Evolutionary conservation across 495 filamentous ascomycete genomes (phyloP).

Genomic region (Oidiodendron maius): DNA sequence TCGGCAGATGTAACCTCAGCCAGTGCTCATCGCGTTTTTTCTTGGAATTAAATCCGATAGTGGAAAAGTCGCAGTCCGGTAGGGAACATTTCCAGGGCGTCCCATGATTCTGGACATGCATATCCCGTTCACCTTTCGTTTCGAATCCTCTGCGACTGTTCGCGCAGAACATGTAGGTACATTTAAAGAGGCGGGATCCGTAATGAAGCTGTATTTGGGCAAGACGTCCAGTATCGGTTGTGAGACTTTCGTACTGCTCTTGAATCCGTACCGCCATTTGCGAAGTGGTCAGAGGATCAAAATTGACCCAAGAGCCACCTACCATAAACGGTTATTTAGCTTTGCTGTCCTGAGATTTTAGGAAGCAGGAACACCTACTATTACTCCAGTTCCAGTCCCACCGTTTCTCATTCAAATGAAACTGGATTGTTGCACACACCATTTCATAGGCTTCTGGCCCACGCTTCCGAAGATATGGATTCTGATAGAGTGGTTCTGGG

Average conservation of each 20-base stretch:
- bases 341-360: too few relatives aligned
- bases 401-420: too few relatives aligned
- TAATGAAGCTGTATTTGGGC: constrained; percentile 12
- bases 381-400: too few relatives aligned
- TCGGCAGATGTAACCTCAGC: constrained; percentile 16
- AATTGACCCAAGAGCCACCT: constrained; percentile 2
- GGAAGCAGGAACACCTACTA: too few relatives aligned
- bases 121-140: constrained; percentile 9
- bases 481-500: too few relatives aligned
- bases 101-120: constrained; percentile 14
- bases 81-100: constrained; percentile 21
- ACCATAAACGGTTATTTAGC: too few relatives aligned
- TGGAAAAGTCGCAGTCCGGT: constrained; percentile 9
- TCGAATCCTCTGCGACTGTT: constrained; percentile 18
- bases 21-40: constrained; percentile 20
- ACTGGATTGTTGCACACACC: too few relatives aligned
- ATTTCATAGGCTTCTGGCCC: too few relatives aligned
- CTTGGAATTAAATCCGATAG: constrained; percentile 20
- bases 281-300: constrained; percentile 18
- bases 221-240: constrained; percentile 6
- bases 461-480: too few relatives aligned
- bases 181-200: constrained; percentile 19
- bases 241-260: constrained; percentile 9
- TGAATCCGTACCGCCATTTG: constrained; percentile 8
- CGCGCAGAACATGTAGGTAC: constrained; percentile 12